Evolutionary conservation across 305 asterid genomes (phyloP).

Genomic region (Vinca major): DNA sequence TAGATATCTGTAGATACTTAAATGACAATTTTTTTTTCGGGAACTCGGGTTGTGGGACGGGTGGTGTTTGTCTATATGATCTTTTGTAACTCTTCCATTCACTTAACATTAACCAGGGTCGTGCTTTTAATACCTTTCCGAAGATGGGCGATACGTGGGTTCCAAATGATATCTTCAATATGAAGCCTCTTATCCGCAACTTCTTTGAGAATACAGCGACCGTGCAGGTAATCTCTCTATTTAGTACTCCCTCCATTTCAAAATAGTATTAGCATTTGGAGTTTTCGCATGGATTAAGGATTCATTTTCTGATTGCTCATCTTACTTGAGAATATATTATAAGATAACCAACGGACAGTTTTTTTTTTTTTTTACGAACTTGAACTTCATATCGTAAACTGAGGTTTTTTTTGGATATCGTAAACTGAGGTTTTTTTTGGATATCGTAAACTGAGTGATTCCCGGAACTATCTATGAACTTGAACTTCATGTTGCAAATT

Average conservation of each 20-base stretch:
- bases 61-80: neutral
- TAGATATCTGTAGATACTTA: slow-evolving; percentile 7
- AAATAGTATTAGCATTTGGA: too few species aligned
- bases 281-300: too few species aligned
- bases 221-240: slow-evolving; percentile 58
- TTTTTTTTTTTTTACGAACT: too few species aligned
- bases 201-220: slow-evolving; percentile 87
- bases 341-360: too few species aligned
- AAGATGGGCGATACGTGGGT: slow-evolving; percentile 92
- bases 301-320: too few species aligned
- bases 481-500: neutral
- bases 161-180: slow-evolving; percentile 59
- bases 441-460: too few species aligned
- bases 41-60: too few species aligned
- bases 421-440: too few species aligned
- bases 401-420: too few species aligned
- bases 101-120: slow-evolving; percentile 46
- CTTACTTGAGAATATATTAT: too few species aligned
- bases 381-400: too few species aligned
- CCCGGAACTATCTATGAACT: neutral
- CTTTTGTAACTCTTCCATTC: slow-evolving; percentile 8
- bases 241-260: too few species aligned
- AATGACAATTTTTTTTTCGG: neutral
- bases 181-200: slow-evolving; percentile 76
- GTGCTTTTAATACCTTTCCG: slow-evolving; percentile 87